Conservation (phyloP, 305 asterid species). For the Fraxinus albicans region DNA sequence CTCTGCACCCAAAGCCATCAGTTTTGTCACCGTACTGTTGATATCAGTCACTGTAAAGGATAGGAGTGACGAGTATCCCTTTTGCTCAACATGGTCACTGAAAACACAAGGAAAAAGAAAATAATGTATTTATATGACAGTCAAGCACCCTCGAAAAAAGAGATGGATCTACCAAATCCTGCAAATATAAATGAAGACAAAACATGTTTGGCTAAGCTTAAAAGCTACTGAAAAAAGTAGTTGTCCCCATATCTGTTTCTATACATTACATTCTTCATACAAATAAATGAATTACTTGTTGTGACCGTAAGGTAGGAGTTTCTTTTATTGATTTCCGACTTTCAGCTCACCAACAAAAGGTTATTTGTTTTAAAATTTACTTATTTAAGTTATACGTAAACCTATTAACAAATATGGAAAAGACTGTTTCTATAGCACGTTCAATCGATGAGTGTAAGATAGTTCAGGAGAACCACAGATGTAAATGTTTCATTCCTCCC, state of each 20-base stretch:
- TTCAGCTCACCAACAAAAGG: background rate
- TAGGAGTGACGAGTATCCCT: conserved; percentile 77
- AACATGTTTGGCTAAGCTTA: background rate
- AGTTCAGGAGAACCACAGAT: background rate
- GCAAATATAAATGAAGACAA: background rate
- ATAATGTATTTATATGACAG: background rate
- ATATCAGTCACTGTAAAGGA: conserved; percentile 84
- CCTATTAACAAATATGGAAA: background rate
- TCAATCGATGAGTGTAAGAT: background rate
- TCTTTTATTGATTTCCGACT: background rate
- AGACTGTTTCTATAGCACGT: background rate
- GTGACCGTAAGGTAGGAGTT: background rate
- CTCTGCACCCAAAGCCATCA: conserved; percentile 86
- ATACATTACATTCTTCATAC: background rate
- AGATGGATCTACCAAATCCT: background rate
- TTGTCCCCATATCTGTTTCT: background rate
- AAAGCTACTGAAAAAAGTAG: background rate
- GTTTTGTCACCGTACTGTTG: conserved; percentile 64
- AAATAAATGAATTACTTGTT: background rate
- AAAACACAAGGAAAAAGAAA: conserved; percentile 21
- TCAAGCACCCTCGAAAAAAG: background rate
- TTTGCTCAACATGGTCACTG: conserved; percentile 55
- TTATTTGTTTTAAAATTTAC: too few relatives aligned
- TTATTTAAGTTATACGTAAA: background rate
- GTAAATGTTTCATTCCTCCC: background rate